These are phyloP conservation scores for Penicillium sp. DNA, from an alignment of 2,329 filamentous ascomycete genomes.

Conservation along the genomic window DNA sequence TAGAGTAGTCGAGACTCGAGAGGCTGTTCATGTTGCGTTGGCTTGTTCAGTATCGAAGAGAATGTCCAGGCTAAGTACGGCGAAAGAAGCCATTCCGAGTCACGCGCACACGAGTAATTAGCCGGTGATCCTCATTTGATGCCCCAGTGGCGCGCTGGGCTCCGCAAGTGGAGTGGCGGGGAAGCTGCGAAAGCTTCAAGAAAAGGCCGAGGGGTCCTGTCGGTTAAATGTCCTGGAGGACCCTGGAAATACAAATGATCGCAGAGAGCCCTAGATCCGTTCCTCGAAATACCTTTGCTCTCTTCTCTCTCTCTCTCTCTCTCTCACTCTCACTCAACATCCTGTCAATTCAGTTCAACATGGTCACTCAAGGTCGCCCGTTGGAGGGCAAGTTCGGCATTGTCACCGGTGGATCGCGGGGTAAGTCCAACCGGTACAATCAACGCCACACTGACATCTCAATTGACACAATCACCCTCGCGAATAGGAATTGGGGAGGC, in stretches of 20 bases:
- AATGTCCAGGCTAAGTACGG: neutral
- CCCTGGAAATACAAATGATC: conserved; percentile 6
- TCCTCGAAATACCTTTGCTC: conserved; percentile 6
- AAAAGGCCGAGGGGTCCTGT: conserved; percentile 5
- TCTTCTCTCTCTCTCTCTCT: neutral
- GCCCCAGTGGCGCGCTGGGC: conserved; percentile 24
- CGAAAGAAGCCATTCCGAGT: neutral
- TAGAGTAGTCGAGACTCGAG: neutral
- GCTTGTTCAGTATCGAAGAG: neutral
- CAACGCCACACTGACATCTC: neutral
- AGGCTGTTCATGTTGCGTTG: neutral
- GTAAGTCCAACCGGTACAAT: conserved; percentile 39
- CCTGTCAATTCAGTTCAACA: conserved; percentile 2
- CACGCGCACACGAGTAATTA: conserved; percentile 3
- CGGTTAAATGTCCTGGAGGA: conserved; percentile 12
- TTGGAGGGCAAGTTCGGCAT: conserved; percentile 73
- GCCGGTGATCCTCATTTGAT: conserved; percentile 8
- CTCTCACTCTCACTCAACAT: neutral
- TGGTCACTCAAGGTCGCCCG: conserved; percentile 21
- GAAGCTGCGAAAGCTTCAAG: neutral
- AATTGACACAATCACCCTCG: neutral
- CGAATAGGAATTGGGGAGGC: conserved; percentile 66
- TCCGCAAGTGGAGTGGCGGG: conserved; percentile 14
- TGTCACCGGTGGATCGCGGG: conserved; percentile 72
- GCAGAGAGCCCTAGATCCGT: neutral